phyloP scores from a whole-genome alignment of 1,139 yeast species.

The Zygosaccharomyces sapae region DNA sequence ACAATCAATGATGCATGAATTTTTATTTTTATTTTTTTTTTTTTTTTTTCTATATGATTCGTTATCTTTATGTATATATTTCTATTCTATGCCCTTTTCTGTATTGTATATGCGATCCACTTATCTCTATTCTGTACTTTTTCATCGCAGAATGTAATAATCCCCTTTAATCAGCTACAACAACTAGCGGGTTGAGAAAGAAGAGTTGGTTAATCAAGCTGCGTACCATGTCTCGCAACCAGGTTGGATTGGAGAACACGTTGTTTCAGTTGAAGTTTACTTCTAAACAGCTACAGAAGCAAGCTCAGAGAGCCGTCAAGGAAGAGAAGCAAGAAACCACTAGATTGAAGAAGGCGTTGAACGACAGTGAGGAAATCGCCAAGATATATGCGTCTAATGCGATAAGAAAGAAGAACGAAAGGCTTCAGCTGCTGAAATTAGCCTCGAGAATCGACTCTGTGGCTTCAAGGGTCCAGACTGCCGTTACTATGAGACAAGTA shows the following conservation, averaged over 20 bases:
- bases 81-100: neutral
- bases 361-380: conserved; percentile 78
- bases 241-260: conserved; percentile 36
- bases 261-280: conserved; percentile 58
- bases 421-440: conserved; percentile 72
- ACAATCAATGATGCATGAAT: neutral
- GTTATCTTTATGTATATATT: neutral
- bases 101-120: too few species aligned
- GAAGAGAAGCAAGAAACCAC: conserved; percentile 86
- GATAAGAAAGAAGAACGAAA: conserved; percentile 82
- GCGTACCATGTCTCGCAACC: conserved; percentile 33
- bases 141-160: too few species aligned
- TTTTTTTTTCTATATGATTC: too few species aligned
- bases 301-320: conserved; percentile 84
- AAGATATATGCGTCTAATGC: conserved; percentile 94
- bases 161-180: too few species aligned
- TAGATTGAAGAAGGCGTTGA: conserved; percentile 67
- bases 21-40: too few species aligned
- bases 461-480: conserved; percentile 92
- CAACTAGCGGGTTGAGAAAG: too few species aligned
- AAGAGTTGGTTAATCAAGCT: too few species aligned
- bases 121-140: too few species aligned
- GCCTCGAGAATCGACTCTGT: conserved; percentile 94
- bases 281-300: conserved; percentile 86
- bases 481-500: conserved; percentile 93